Conservation (phyloP, 2,329 filamentous ascomycete species). For the Exophiala mesophila region DNA sequence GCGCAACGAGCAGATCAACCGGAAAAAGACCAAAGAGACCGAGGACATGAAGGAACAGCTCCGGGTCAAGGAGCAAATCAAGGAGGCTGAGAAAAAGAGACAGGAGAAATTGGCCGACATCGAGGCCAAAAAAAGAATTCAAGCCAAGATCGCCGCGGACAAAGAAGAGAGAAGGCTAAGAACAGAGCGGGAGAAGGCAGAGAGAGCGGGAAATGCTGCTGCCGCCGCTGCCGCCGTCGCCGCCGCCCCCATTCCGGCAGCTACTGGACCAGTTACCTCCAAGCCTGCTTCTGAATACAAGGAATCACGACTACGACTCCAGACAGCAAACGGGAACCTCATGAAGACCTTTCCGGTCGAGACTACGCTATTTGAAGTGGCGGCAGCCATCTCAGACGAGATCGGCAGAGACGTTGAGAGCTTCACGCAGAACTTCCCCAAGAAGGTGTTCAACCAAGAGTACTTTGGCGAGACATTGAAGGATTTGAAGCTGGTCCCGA, state of each 20-base stretch:
- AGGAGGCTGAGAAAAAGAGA: conserved; percentile 80
- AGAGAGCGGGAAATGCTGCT: conserved; percentile 67
- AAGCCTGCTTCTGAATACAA: conserved; percentile 68
- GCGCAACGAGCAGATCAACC: conserved; percentile 77
- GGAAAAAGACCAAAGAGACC: conserved; percentile 82
- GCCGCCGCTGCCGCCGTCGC: conserved; percentile 21
- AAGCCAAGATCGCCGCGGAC: conserved; percentile 90
- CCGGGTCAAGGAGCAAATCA: conserved; percentile 80
- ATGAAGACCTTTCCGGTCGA: conserved; percentile 85
- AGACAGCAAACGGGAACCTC: conserved; percentile 69
- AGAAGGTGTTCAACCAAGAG: conserved; percentile 67
- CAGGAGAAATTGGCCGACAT: conserved; percentile 81
- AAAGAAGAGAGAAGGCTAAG: conserved; percentile 84
- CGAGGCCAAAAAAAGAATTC: conserved; percentile 81
- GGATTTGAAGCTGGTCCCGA: conserved; percentile 85
- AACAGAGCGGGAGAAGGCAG: conserved; percentile 78
- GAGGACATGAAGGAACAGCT: conserved; percentile 90
- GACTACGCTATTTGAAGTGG: conserved; percentile 89
- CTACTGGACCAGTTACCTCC: conserved; percentile 43
- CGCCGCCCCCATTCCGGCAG: conserved; percentile 40
- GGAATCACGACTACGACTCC: conserved; percentile 75
- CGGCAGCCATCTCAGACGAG: conserved; percentile 67
- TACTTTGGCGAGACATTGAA: conserved; percentile 90
- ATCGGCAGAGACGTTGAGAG: conserved; percentile 64
- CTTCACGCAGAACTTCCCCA: conserved; percentile 83